Evolutionary conservation across 176 grass and related monocot species (phyloP), one percentile per base, ranked within the genome.

Genomic region (Rhynchospora tenuis): DNA sequence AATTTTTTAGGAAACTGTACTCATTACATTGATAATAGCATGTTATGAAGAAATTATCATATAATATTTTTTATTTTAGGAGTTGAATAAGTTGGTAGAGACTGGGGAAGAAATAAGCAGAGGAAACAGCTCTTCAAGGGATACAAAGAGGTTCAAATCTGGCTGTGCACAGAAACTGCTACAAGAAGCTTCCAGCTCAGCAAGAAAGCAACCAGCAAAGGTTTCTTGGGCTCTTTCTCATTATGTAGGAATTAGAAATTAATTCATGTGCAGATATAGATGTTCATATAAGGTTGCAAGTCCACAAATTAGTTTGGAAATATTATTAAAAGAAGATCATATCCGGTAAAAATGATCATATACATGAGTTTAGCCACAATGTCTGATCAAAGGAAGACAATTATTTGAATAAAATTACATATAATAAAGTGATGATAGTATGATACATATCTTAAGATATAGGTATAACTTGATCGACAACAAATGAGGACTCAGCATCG

Each of bases 61-160:
- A 17, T 74, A 17, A 47, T 74, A 47, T 24, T 9, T 52, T 0
- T 26, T 63, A 33, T 82, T 50, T 50, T 64, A 82, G 80, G 22
- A 64, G 14, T 60, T 62, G 54, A 56, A 61, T 16, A 61, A 46
- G 59, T 12, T 44, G 56, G 20, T 45, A 42, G 78, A 61, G 10
- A 23, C 29, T 15, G 31, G 31, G 15, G 78, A 60, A 63, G 78
- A 56, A 23, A 81, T 19, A 60, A 61, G 5, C 16, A 67, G 22
- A 4, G 60, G 62, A 67, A 38, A 52, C 26, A 67, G 23, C 59
- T 61, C 55, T 51, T 82, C 42, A 50, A 82, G 80, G 80, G 42
- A 48, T 22, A 22, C 80, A 19, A 82, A 82, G 61, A 82, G 60
- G 80, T 61, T 67, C 19, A 82, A 82, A 31, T 20, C 61, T 19